A percentile compares a stretch with the other conserved stretches of the same genome.
Evolutionary conservation across 1,139 yeast genomes (phyloP).

Genomic region (Hansenula anomala): DNA sequence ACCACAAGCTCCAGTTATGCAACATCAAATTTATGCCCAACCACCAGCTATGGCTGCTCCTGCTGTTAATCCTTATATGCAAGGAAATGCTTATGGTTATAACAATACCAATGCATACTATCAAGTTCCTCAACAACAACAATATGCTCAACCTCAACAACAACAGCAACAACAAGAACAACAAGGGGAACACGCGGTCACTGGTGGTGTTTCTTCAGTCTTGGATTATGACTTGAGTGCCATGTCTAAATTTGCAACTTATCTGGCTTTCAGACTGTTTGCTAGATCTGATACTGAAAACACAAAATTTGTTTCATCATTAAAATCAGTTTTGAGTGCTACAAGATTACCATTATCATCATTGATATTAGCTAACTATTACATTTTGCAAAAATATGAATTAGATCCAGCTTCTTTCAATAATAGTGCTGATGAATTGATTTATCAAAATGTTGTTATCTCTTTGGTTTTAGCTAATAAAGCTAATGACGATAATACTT

Average conservation of each 20-base stretch:
- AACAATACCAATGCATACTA: neutral
- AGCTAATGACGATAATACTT: conserved; percentile 94
- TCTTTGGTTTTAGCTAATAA: conserved; percentile 85
- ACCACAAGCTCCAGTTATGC: conserved; percentile 2
- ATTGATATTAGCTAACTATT: conserved; percentile 72
- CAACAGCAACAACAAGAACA: conserved; percentile 14
- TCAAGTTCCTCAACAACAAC: conserved; percentile 3
- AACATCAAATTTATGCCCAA: conserved; percentile 4
- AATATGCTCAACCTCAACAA: conserved; percentile 3
- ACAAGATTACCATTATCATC: conserved; percentile 86
- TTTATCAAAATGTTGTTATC: conserved; percentile 61
- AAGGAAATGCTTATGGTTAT: conserved; percentile 1
- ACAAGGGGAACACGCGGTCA: conserved; percentile 25
- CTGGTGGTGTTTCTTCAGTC: conserved; percentile 74
- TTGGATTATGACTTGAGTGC: conserved; percentile 72
- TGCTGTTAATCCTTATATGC: conserved; percentile 1
- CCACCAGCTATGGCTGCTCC: conserved; percentile 2
- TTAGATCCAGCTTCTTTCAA: conserved; percentile 24
- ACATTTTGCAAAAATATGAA: conserved; percentile 47
- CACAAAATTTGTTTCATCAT: conserved; percentile 51
- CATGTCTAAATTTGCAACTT: conserved; percentile 73
- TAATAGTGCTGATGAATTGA: conserved; percentile 33
- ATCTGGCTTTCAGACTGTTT: conserved; percentile 45
- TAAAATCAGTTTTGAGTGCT: conserved; percentile 74
- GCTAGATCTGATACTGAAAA: conserved; percentile 47